Base-by-base conservation (phyloP, 371 early-diverging fungal species). In the Apophysomyces ossiformis region DNA sequence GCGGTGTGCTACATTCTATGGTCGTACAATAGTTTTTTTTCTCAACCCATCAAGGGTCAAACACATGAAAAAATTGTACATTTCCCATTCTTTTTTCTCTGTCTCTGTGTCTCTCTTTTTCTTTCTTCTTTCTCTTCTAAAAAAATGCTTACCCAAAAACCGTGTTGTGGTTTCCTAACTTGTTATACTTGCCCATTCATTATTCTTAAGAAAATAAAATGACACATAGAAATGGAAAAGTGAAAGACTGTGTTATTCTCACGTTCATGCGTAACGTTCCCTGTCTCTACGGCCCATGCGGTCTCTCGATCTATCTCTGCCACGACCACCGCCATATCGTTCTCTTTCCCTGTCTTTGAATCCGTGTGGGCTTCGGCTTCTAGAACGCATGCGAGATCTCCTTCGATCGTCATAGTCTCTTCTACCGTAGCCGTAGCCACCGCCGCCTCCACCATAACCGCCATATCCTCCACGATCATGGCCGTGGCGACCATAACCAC, bases 281-380 rank as follows among this genome's bases (percentile, higher is more conserved):
- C 76, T 85, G 77, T 75, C 82, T 85, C 77, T 78, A 73, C 70
- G 71, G 66, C 71, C 76, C 60, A 70, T 67, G 65, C 81, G 70
- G 45, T 81, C 79, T 69, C 81, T 74, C 54, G 79, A 78, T 72
- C 79, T 73, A 37, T 86, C 82, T 68, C 84, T 75, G 35, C 83
- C 82, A 44, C 84, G 66, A 44, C 77, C 68, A 50, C 83, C 66
- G 43, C 83, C 66, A 46, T 83, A 80, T 60, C 78, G 61, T 57
- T 85, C 81, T 38, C 76, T 60, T 21, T 82, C 76, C 58, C 74
- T 71, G 37, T 77, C 75, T 65, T 72, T 77, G 41, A 75, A 76
- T 16, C 72, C 73, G 16, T 72, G 70, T 58, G 76, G 78, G 26
- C 82, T 77, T 60, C 76, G 50, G 70, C 75, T 76, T 68, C 84